These are phyloP conservation scores for Eimeria praecox DNA, from an alignment of 169 alveolate genomes.

Conservation along the genomic window DNA sequence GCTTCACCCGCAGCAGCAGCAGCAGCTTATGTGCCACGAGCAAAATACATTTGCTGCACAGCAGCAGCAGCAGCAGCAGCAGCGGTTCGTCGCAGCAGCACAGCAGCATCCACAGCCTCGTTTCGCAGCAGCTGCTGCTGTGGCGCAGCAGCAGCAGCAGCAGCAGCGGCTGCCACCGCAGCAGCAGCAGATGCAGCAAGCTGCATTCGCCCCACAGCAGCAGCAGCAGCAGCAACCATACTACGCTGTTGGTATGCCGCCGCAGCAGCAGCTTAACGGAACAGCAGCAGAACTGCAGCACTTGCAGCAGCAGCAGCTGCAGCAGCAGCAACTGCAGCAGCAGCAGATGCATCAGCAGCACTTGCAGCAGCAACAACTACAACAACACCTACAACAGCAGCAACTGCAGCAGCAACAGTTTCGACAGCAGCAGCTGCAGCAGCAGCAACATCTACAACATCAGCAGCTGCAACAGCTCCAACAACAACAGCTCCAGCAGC, in stretches of 20 bases:
- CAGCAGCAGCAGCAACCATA: slow-evolving; percentile 50
- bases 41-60: slow-evolving; percentile 5
- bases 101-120: slow-evolving; percentile 29
- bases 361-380: slow-evolving; percentile 1
- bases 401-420: slow-evolving; percentile 2
- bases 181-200: slow-evolving; percentile 10
- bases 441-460: not conserved
- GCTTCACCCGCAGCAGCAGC: slow-evolving; percentile 47
- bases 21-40: slow-evolving; percentile 36
- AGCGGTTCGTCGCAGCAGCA: slow-evolving; percentile 45
- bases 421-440: not conserved
- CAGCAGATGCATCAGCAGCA: slow-evolving; percentile 15
- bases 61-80: slow-evolving; percentile 66
- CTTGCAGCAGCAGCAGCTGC: slow-evolving; percentile 9
- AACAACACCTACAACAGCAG: not conserved
- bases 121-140: slow-evolving; percentile 5
- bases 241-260: slow-evolving; percentile 32
- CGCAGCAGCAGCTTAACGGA: slow-evolving; percentile 43
- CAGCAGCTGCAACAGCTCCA: slow-evolving; percentile 7
- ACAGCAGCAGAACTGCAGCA: slow-evolving; percentile 36
- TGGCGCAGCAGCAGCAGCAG: not conserved
- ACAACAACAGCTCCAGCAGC: not conserved
- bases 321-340: not conserved
- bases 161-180: not conserved
- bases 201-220: slow-evolving; percentile 2